Conservation (phyloP, 345 rosid genomes). For the Mangifera indica region DNA sequence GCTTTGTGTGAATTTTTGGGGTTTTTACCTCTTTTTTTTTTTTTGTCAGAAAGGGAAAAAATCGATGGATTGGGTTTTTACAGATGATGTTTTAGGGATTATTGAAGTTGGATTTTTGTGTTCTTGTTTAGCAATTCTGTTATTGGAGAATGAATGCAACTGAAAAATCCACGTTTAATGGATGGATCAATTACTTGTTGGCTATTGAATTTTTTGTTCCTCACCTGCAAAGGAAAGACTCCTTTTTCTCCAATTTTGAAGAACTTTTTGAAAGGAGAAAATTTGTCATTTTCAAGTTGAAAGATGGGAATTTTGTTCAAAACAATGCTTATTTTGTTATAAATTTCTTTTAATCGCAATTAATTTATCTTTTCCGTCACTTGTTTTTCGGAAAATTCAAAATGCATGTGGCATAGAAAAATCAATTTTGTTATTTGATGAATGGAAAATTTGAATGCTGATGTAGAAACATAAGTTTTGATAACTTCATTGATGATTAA, state of each 20-base stretch:
- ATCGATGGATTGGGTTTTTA: not conserved
- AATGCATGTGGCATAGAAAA: not conserved
- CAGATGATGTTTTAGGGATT: not conserved
- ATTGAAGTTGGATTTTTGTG: not conserved
- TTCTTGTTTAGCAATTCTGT: not conserved
- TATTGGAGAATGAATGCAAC: not conserved
- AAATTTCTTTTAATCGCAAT: not conserved
- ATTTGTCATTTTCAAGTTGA: constrained; percentile 15
- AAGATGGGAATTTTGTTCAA: constrained; percentile 4
- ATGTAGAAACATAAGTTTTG: constrained; percentile 16
- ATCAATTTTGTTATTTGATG: not conserved
- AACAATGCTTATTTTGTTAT: constrained; percentile 7
- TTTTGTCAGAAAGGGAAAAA: no score
- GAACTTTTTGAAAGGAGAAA: constrained; percentile 1
- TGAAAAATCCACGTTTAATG: no score
- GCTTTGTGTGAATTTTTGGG: constrained; percentile 17
- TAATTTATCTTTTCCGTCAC: not conserved
- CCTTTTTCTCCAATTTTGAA: constrained; percentile 15
- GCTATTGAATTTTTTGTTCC: constrained; percentile 7
- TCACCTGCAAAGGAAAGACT: constrained; percentile 17
- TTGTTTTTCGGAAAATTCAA: not conserved
- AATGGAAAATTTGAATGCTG: not conserved
- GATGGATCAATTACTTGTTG: constrained; percentile 6
- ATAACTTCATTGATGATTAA: constrained; percentile 2
- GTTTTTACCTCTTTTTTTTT: constrained; percentile 12